These are phyloP conservation scores for Trypanosoma theileri DNA, from an alignment of 208 protist species.

Conservation along the genomic window DNA sequence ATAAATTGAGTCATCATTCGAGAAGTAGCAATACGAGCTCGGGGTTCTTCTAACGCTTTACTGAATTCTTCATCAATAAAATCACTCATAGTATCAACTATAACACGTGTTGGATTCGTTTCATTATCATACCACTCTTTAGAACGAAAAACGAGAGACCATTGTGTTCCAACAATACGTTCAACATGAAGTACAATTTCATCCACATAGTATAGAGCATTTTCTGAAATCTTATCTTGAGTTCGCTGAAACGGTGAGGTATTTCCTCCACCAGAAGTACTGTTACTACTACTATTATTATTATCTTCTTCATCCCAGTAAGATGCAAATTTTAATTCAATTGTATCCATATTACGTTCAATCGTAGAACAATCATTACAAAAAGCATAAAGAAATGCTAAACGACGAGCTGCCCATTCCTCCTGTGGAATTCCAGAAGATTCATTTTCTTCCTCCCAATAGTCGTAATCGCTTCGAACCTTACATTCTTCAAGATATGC, in stretches of 20 bases:
- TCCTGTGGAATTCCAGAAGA: slow-evolving; percentile 23
- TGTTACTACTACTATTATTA: too few species aligned
- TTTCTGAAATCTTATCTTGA: slow-evolving; percentile 66
- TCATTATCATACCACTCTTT: slow-evolving; percentile 69
- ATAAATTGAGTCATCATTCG: slow-evolving; percentile 76
- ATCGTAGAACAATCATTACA: slow-evolving; percentile 86
- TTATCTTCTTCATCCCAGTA: slow-evolving; percentile 61
- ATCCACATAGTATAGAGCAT: slow-evolving; percentile 77
- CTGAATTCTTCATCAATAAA: slow-evolving; percentile 87
- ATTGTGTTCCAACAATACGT: slow-evolving; percentile 71
- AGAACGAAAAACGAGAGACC: slow-evolving; percentile 64
- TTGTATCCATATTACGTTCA: slow-evolving; percentile 83
- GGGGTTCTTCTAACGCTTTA: slow-evolving; percentile 66
- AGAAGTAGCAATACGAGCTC: slow-evolving; percentile 51
- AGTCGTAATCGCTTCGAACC: slow-evolving; percentile 77
- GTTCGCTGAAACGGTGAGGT: slow-evolving; percentile 63
- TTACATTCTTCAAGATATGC: slow-evolving; percentile 80
- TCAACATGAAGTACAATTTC: slow-evolving; percentile 85
- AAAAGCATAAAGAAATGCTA: slow-evolving; percentile 84
- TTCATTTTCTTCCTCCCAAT: slow-evolving; percentile 76
- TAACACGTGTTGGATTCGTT: slow-evolving; percentile 78
- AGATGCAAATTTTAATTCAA: slow-evolving; percentile 83
- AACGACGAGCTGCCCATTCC: slow-evolving; percentile 75
- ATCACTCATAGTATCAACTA: slow-evolving; percentile 75
- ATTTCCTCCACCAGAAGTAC: slow-evolving; percentile 4